Evolutionary conservation across 441 rosid genomes (phyloP).

Genomic region (Erodium chrysanthum): DNA sequence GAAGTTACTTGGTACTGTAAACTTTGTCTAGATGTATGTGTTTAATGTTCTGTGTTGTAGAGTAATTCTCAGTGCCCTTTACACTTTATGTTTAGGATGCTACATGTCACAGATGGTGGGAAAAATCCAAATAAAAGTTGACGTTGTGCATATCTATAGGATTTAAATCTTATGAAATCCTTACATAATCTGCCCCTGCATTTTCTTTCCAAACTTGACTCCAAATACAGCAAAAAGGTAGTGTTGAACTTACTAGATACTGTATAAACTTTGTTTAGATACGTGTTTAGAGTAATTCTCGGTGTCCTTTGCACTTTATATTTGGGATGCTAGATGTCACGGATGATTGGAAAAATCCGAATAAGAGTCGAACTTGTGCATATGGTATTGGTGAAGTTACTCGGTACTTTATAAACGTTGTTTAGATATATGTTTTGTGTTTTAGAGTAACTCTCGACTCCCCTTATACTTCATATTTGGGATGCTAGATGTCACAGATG

Average conservation of each 20-base stretch:
- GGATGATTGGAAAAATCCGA: too few species aligned
- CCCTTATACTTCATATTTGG: too few species aligned
- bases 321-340: too few species aligned
- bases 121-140: neutral
- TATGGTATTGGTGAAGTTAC: too few species aligned
- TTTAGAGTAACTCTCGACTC: neutral
- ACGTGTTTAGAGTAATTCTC: neutral
- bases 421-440: neutral
- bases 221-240: conserved; percentile 57
- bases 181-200: conserved; percentile 45
- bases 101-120: neutral
- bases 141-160: neutral
- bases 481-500: neutral
- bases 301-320: too few species aligned
- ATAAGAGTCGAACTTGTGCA: neutral
- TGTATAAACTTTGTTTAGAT: too few species aligned
- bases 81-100: neutral
- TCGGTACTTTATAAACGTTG: too few species aligned
- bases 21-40: neutral
- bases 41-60: neutral
- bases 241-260: too few species aligned
- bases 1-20: neutral
- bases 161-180: too few species aligned
- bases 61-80: neutral
- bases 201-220: conserved; percentile 89